Percentiles rank a stretch among this genome's conserved stretches.
Evolutionary conservation across 116 monocot species (phyloP).

Genomic region (Zostera marina): DNA sequence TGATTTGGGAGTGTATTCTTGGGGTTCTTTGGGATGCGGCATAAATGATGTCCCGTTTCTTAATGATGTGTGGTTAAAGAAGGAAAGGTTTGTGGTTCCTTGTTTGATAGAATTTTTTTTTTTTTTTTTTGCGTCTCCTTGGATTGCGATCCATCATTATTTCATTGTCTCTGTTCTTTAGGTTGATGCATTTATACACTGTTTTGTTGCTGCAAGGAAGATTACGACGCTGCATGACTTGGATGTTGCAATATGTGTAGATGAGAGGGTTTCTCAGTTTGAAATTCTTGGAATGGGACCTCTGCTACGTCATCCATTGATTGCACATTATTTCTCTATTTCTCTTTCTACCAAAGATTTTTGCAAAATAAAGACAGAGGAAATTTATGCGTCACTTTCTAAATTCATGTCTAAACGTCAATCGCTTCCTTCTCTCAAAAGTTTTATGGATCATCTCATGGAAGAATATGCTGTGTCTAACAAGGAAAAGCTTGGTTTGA

Average conservation of each 20-base stretch:
- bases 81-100: conserved; percentile 39
- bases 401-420: conserved; percentile 25
- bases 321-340: conserved; percentile 52
- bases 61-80: conserved; percentile 30
- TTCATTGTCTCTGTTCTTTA: conserved; percentile 5
- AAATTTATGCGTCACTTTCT: conserved; percentile 31
- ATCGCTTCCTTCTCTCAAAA: conserved; percentile 21
- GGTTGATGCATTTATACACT: conserved; percentile 89
- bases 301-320: conserved; percentile 47
- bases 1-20: conserved; percentile 42
- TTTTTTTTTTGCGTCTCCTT: too few species aligned
- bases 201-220: conserved; percentile 53
- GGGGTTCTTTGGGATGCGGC: conserved; percentile 61
- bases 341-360: conserved; percentile 27
- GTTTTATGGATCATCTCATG: conserved; percentile 50
- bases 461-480: conserved; percentile 30
- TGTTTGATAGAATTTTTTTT: too few species aligned
- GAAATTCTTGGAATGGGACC: conserved; percentile 81
- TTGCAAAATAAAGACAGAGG: conserved; percentile 49
- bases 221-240: conserved; percentile 65
- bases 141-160: too few species aligned
- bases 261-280: conserved; percentile 54
- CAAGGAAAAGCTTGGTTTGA: conserved; percentile 75
- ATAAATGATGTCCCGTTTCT: conserved; percentile 53
- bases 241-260: conserved; percentile 59